These are phyloP conservation scores for Biancaea sappan DNA, from an alignment of 306 rosid species.

Conservation along the genomic window DNA sequence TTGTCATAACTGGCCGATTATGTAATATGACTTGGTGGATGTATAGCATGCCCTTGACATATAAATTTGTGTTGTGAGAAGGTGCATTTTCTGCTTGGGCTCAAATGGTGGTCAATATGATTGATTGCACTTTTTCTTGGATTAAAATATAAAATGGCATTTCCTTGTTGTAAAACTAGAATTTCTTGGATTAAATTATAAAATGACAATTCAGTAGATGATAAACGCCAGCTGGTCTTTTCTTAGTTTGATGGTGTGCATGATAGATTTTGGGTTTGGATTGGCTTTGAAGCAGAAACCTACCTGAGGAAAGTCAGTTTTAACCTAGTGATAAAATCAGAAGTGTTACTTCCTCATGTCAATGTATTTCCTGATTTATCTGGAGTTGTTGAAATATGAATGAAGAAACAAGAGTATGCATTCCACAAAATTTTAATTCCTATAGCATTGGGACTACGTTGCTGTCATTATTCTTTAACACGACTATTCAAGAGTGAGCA, in stretches of 20 bases:
- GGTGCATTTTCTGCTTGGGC: background rate
- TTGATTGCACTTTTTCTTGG: background rate
- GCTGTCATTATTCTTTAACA: background rate
- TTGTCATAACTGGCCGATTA: background rate
- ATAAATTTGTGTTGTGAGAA: background rate
- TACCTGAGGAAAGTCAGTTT: background rate
- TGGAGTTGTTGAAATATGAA: background rate
- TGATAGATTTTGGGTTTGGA: background rate
- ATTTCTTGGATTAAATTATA: background rate
- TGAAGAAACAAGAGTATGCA: background rate
- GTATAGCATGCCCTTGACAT: background rate
- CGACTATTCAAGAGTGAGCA: background rate
- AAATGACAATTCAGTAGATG: background rate
- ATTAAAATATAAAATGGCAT: background rate
- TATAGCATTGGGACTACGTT: background rate
- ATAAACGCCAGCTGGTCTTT: background rate
- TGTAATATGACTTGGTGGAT: constrained; percentile 1
- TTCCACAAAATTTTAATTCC: background rate
- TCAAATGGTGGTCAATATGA: background rate
- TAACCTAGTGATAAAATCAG: background rate
- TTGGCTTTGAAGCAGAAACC: background rate
- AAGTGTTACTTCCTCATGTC: background rate
- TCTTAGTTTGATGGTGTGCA: background rate
- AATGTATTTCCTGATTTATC: background rate
- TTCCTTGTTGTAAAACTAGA: background rate